A percentile compares a stretch with the other conserved stretches of the same genome.
Evolutionary conservation across 768 basidiomycete genomes (phyloP).

Genomic region (Hericium erinaceus): DNA sequence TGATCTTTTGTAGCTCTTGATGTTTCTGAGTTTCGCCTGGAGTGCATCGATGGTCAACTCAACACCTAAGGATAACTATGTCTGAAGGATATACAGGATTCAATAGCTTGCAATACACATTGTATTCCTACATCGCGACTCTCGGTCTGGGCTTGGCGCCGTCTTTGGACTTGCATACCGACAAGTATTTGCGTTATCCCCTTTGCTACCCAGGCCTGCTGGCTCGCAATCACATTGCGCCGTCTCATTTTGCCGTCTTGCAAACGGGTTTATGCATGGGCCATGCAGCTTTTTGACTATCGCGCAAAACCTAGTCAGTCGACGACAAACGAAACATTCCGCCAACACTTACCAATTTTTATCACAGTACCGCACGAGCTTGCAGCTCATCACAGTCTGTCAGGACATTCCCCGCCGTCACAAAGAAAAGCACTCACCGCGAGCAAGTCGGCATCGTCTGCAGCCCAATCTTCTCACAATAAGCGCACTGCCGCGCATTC

Average conservation of each 20-base stretch:
- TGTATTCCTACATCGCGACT: too few species aligned
- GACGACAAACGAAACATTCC: not conserved
- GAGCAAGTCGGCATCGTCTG: slow-evolving; percentile 11
- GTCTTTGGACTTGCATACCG: too few species aligned
- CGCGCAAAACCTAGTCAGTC: not conserved
- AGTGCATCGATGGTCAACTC: too few species aligned
- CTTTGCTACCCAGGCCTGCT: too few species aligned
- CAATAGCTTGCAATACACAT: too few species aligned
- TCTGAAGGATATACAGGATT: too few species aligned
- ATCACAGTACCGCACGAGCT: slow-evolving; percentile 17
- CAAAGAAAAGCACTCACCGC: slow-evolving; percentile 5
- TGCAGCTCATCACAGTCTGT: slow-evolving; percentile 9
- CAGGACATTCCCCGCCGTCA: not conserved
- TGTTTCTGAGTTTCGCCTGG: too few species aligned
- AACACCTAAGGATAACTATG: too few species aligned
- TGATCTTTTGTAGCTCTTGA: too few species aligned
- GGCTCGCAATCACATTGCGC: too few species aligned
- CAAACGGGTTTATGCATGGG: slow-evolving; percentile 12
- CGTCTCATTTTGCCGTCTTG: not conserved
- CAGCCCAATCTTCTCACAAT: slow-evolving; percentile 12
- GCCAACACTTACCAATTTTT: slow-evolving; percentile 13
- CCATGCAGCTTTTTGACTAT: not conserved
- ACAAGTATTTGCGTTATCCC: too few species aligned
- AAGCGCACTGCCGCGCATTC: slow-evolving; percentile 16
- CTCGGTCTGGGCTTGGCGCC: too few species aligned